Evolutionary conservation across 495 filamentous ascomycete genomes (phyloP).

Genomic region (Friedmanniomyces simplex): DNA sequence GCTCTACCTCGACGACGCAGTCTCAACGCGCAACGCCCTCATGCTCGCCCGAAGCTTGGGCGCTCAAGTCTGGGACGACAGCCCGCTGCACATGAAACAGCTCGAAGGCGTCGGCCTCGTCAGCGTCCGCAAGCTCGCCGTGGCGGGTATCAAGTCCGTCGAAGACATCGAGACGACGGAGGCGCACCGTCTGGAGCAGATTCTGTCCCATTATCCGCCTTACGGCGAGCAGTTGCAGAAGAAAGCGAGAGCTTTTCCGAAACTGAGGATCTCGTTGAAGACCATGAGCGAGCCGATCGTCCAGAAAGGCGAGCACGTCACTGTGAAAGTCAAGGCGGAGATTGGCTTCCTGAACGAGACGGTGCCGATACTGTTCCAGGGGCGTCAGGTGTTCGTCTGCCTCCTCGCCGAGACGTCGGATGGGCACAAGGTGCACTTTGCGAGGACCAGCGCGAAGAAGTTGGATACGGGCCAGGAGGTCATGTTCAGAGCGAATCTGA

Average conservation of each 20-base stretch:
- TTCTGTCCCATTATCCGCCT: conserved; percentile 69
- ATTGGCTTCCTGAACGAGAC: conserved; percentile 66
- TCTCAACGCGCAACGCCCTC: conserved; percentile 57
- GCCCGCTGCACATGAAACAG: conserved; percentile 75
- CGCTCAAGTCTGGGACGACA: conserved; percentile 79
- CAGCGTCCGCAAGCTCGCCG: conserved; percentile 64
- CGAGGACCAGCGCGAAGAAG: conserved; percentile 58
- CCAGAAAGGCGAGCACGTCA: conserved; percentile 38
- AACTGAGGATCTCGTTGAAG: conserved; percentile 50
- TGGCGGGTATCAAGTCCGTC: conserved; percentile 58
- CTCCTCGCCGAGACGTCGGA: conserved; percentile 69
- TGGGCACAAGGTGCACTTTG: conserved; percentile 66
- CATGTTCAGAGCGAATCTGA: conserved; percentile 50
- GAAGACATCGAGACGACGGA: conserved; percentile 59
- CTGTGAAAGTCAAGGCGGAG: conserved; percentile 53
- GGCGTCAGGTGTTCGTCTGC: conserved; percentile 53
- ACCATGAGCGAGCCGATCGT: conserved; percentile 37
- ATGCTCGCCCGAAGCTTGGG: conserved; percentile 69
- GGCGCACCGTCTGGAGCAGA: conserved; percentile 60
- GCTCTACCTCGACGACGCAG: conserved; percentile 53
- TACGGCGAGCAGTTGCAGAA: conserved; percentile 64
- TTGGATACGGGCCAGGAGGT: conserved; percentile 54
- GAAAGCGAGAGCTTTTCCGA: conserved; percentile 61
- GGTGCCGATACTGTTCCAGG: conserved; percentile 48
- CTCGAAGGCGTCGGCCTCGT: conserved; percentile 72